Conservation (phyloP, 768 basidiomycete genomes). For the Pulveroboletus sp. region DNA sequence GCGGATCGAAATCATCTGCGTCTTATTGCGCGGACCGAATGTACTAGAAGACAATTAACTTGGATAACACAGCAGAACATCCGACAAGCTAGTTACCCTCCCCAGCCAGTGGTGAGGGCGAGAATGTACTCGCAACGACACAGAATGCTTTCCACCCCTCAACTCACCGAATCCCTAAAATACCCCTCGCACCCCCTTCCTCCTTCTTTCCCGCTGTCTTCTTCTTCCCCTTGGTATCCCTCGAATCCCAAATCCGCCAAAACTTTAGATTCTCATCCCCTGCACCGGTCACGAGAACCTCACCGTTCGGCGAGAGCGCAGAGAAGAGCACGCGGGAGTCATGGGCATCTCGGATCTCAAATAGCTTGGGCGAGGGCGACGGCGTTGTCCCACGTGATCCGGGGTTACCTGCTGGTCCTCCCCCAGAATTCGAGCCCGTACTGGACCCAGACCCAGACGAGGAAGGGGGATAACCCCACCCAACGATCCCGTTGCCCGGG, state of each 20-base stretch:
- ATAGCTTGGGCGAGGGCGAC: constrained; percentile 19
- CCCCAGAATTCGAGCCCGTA: constrained; percentile 51
- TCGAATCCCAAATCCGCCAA: too few species aligned
- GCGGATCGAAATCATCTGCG: too few species aligned
- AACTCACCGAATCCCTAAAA: constrained; percentile 34
- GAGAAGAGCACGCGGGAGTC: constrained; percentile 61
- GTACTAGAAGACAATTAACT: too few species aligned
- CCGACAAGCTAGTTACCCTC: background rate
- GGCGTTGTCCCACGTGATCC: constrained; percentile 16
- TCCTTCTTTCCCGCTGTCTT: constrained; percentile 30
- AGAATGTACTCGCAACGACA: background rate
- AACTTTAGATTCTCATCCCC: constrained; percentile 74
- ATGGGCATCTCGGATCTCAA: constrained; percentile 83
- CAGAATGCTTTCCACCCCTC: background rate
- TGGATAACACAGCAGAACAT: background rate
- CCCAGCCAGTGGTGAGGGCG: background rate
- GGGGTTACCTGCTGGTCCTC: background rate
- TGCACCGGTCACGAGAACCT: constrained; percentile 87
- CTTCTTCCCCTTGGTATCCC: constrained; percentile 8
- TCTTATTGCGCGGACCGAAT: too few species aligned
- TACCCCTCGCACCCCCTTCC: constrained; percentile 28
- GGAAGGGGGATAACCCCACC: constrained; percentile 72
- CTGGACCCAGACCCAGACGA: constrained; percentile 37
- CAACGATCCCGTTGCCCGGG: constrained; percentile 77
- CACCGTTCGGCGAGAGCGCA: constrained; percentile 81